Percentiles rank a stretch among this genome's conserved stretches.
Evolutionary conservation across 179 eudicot species (phyloP).

Genomic region (Carnegiea gigantea): DNA sequence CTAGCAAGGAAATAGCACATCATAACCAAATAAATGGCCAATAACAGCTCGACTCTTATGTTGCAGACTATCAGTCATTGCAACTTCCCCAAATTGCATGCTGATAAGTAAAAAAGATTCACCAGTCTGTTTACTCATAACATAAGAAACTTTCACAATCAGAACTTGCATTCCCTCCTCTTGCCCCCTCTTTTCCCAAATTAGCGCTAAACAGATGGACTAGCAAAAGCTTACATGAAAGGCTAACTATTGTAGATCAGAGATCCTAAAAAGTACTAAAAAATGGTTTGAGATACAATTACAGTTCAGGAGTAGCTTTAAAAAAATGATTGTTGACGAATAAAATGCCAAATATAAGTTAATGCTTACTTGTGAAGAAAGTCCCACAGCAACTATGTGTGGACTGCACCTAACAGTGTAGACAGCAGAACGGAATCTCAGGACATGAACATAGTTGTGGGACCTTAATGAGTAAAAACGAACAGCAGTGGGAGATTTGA

Average conservation of each 20-base stretch:
- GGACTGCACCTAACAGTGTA: slow-evolving; percentile 75
- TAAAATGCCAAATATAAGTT: neutral
- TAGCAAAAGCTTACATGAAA: neutral
- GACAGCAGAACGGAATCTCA: slow-evolving; percentile 67
- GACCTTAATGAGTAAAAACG: slow-evolving; percentile 70
- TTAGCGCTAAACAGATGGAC: neutral
- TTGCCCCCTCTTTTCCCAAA: neutral
- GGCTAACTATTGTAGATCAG: neutral
- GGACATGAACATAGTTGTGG: slow-evolving; percentile 63
- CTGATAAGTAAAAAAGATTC: neutral
- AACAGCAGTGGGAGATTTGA: slow-evolving; percentile 55
- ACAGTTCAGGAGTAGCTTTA: neutral
- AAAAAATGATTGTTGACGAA: neutral
- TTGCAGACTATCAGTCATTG: neutral
- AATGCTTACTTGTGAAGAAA: slow-evolving; percentile 60
- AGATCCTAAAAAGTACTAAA: neutral
- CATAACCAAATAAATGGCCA: neutral
- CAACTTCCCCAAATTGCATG: neutral
- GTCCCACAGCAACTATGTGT: slow-evolving; percentile 68
- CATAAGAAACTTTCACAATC: neutral
- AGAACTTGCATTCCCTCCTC: neutral
- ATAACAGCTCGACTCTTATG: neutral
- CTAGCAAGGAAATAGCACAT: neutral
- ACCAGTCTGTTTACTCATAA: neutral
- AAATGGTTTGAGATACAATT: neutral